A percentile compares a stretch with the other conserved stretches of the same genome.
These are phyloP conservation scores for Trichoderma sp. DNA, from an alignment of 2,329 filamentous ascomycete species.

Conservation along the genomic window DNA sequence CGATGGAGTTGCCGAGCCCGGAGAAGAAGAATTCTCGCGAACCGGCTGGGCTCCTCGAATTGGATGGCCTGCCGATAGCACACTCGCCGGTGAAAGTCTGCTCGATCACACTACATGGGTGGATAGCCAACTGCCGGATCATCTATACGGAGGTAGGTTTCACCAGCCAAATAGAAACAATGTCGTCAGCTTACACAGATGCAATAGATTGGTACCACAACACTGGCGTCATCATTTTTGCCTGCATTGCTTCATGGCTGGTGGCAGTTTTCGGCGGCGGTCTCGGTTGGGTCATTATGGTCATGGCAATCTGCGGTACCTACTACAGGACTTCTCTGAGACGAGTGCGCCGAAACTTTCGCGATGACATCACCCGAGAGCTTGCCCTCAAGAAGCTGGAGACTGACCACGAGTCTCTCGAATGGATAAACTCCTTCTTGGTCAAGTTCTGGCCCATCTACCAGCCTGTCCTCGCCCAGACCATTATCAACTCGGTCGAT, in stretches of 20 bases:
- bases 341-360: slow-evolving; percentile 90
- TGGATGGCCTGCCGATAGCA: slow-evolving; percentile 64
- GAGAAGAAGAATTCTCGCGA: slow-evolving; percentile 47
- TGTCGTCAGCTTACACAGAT: background rate
- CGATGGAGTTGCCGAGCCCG: slow-evolving; percentile 57
- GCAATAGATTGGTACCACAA: slow-evolving; percentile 96
- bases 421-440: slow-evolving; percentile 99
- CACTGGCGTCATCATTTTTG: slow-evolving; percentile 88
- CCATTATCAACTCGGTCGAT: slow-evolving; percentile 90
- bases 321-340: slow-evolving; percentile 97
- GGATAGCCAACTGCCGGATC: slow-evolving; percentile 81
- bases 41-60: slow-evolving; percentile 91
- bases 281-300: slow-evolving; percentile 86
- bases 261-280: slow-evolving; percentile 88
- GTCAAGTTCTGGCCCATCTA: slow-evolving; percentile 99
- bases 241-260: slow-evolving; percentile 87
- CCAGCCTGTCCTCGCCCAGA: slow-evolving; percentile 87
- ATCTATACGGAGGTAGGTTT: slow-evolving; percentile 78
- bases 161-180: background rate
- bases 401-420: slow-evolving; percentile 86
- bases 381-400: slow-evolving; percentile 85
- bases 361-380: slow-evolving; percentile 89
- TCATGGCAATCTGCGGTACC: slow-evolving; percentile 90
- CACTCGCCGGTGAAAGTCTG: slow-evolving; percentile 64
- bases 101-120: slow-evolving; percentile 87